Evolutionary conservation across 176 grass and related monocot species (phyloP).

Genomic region (Raddia guianensis): DNA sequence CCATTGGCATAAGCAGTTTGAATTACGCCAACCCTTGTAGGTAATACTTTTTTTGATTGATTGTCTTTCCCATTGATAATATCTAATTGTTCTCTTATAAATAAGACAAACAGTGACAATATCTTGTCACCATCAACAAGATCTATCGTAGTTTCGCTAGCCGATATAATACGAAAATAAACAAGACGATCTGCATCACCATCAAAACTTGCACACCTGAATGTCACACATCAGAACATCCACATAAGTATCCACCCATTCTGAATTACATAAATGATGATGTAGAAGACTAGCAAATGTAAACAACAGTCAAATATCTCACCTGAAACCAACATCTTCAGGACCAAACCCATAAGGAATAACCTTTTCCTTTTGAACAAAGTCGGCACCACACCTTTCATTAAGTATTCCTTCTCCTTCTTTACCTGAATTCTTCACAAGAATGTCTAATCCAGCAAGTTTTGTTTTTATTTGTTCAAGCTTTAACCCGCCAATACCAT

Average conservation of each 20-base stretch:
- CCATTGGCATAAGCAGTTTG: slow-evolving; percentile 99
- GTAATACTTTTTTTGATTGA: slow-evolving; percentile 43
- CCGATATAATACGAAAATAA: slow-evolving; percentile 66
- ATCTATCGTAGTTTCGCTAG: slow-evolving; percentile 63
- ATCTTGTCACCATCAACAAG: slow-evolving; percentile 95
- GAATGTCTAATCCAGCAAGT: slow-evolving; percentile 58
- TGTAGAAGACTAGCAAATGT: not conserved
- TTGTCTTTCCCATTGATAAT: slow-evolving; percentile 50
- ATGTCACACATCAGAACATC: slow-evolving; percentile 47
- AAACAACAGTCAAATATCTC: not conserved
- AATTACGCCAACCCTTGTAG: slow-evolving; percentile 69
- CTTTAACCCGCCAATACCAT: slow-evolving; percentile 85
- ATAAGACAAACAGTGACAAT: slow-evolving; percentile 83
- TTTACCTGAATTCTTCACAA: slow-evolving; percentile 72
- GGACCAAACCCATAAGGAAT: slow-evolving; percentile 63
- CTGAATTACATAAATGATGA: not conserved
- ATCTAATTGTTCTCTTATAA: slow-evolving; percentile 83
- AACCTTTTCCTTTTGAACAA: slow-evolving; percentile 94
- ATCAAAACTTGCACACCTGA: slow-evolving; percentile 94
- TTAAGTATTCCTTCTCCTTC: slow-evolving; percentile 91
- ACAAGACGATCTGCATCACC: slow-evolving; percentile 90
- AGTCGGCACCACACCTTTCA: slow-evolving; percentile 87
- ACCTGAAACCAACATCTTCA: slow-evolving; percentile 71
- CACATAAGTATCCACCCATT: slow-evolving; percentile 21
- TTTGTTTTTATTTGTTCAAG: slow-evolving; percentile 65